Conservation (phyloP, 139 green algal genomes). For the Astrephomene gubernaculifera region DNA sequence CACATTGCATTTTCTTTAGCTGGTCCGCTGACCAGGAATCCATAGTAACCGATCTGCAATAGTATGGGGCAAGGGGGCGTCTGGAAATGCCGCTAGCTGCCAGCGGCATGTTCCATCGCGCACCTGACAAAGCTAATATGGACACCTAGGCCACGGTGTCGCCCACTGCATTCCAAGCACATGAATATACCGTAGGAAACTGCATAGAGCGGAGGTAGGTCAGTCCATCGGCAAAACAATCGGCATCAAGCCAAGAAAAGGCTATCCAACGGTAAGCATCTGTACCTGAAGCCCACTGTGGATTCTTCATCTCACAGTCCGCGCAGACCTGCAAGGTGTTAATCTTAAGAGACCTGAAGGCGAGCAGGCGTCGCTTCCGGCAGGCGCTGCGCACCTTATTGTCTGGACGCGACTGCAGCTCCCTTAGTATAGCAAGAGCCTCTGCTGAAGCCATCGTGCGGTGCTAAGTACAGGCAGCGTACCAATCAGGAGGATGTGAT, state of each 20-base stretch:
- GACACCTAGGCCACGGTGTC: conserved; percentile 95
- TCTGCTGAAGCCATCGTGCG: conserved; percentile 84
- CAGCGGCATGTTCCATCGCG: not conserved
- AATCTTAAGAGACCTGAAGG: not conserved
- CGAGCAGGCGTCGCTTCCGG: too few relatives aligned
- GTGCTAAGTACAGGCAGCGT: too few relatives aligned
- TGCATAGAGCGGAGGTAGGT: not conserved
- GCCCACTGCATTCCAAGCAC: conserved; percentile 97
- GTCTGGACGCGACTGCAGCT: conserved; percentile 84
- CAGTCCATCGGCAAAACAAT: not conserved
- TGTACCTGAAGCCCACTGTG: conserved; percentile 91
- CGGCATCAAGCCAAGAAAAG: conserved; percentile 50
- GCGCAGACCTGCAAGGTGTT: conserved; percentile 82
- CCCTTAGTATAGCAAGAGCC: conserved; percentile 81
- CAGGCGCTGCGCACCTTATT: conserved; percentile 89
- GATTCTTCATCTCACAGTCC: conserved; percentile 95
- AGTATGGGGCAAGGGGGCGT: not conserved
- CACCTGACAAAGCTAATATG: conserved; percentile 98
- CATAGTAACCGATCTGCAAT: conserved; percentile 94
- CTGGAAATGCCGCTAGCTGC: not conserved
- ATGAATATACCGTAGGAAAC: conserved; percentile 98
- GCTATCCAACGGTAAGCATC: not conserved
- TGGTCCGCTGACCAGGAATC: conserved; percentile 95
- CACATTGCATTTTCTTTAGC: conserved; percentile 94
- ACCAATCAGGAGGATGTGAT: too few relatives aligned